Conservation (phyloP, 768 basidiomycete genomes). For the Boletus vermiculosoides region DNA sequence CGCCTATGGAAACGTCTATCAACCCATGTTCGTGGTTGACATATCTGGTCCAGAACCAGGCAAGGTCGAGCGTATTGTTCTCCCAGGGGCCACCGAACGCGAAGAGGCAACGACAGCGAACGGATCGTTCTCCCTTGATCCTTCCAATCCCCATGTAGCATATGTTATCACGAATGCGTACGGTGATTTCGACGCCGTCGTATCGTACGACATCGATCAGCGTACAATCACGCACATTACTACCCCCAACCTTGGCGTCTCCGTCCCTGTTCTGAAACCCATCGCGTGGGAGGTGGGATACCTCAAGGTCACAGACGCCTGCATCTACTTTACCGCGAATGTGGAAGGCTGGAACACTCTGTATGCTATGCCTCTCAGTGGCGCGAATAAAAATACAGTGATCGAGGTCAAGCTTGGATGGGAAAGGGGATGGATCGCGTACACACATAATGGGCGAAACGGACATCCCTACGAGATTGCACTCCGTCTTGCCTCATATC, state of each 20-base stretch:
- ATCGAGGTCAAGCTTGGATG: conserved; percentile 33
- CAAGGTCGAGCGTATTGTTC: conserved; percentile 30
- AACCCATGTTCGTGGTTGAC: conserved; percentile 33
- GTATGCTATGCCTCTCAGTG: conserved; percentile 32
- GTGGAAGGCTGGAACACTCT: conserved; percentile 38
- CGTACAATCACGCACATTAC: conserved; percentile 38
- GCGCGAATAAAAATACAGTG: conserved; percentile 28
- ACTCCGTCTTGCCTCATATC: conserved; percentile 33
- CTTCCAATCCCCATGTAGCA: conserved; percentile 26
- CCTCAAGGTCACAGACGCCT: conserved; percentile 28
- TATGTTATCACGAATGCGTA: conserved; percentile 40
- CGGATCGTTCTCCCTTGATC: conserved; percentile 34
- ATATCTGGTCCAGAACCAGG: conserved; percentile 29
- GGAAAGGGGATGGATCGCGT: conserved; percentile 33
- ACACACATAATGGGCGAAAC: conserved; percentile 33
- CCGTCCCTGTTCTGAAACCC: conserved; percentile 34
- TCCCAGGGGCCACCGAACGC: conserved; percentile 36
- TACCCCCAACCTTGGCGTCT: conserved; percentile 29
- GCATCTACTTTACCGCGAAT: conserved; percentile 37
- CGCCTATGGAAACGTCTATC: conserved; percentile 28
- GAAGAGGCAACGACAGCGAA: conserved; percentile 24
- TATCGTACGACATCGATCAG: conserved; percentile 34
- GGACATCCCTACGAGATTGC: conserved; percentile 34
- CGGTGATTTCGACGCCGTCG: conserved; percentile 39
- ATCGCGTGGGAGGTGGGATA: conserved; percentile 34